Evolutionary conservation across 352 stramenopile genomes (phyloP), one percentile per base, ranked within the genome.

Genomic region (Pythium chondricola): DNA sequence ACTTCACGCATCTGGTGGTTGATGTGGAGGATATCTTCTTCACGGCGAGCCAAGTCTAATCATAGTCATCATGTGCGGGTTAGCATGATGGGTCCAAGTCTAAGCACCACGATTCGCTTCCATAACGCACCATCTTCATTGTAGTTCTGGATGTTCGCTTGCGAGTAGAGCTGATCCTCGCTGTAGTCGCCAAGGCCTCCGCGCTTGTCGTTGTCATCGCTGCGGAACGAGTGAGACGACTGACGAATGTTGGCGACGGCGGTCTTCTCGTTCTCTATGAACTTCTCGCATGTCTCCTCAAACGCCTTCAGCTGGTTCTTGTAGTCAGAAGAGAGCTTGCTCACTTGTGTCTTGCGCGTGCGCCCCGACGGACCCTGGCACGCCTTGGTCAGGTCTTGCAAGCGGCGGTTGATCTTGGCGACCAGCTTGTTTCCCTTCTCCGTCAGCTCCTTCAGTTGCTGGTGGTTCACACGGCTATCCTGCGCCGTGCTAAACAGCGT

Each of bases 21-120:
- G 25, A 74, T 74, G 24, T 70, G 60, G 27, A 74, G 32, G 16
- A 74, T 67, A 37, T 74, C 65, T 35, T 67, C 61, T 59, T 74
- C 65, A 24, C 65, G 56, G 43, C 61, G 52, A 35, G 42, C 52
- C 6, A 74, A 42, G 43, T 74, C 63, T 65, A 22, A 49, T 38
- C 8, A 42, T 8, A 8, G 18, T 11, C 36, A 42, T 22, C 26
- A 6, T 10, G 13, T 26, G 38, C 5, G 17, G 27, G 38, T 29
- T 27, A 44, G 8, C 6, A 44, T 44, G 7, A 44, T 11, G 32
- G 17, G 11, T 20, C 9, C n/a, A n/a, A n/a, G n/a, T n/a, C n/a
- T n/a, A n/a, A n/a, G n/a, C n/a, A n/a, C n/a, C n/a, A n/a, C n/a
- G 11, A 47, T 29, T 9, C 8, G 21, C 10, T 14, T 4, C 25